Evolutionary conservation across 1,284 basidiomycete species (phyloP), one percentile per base, ranked within the genome.

Genomic region (Grifola frondosa): DNA sequence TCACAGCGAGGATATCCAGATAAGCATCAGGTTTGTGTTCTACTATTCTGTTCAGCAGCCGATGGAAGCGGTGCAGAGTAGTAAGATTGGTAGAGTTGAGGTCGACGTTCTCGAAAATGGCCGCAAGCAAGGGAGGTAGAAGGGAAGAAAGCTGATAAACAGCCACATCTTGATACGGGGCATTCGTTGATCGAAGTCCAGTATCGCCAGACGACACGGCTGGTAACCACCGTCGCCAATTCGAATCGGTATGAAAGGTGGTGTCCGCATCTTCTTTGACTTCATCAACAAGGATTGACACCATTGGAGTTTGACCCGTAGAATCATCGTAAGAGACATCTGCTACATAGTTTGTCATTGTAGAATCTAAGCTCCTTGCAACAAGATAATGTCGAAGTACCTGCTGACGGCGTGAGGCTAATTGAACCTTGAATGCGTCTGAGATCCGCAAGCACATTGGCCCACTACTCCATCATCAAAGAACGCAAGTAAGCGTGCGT

Each of bases 1-100:
- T 67, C 25, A 89, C 73, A 49, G 85, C 78, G 6, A 92, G 70
- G 0, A 88, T 48, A 60, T 91, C 87, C 20, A 80, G 67, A 51
- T 84, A 81, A 1, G 77, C 69, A 57, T 91, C 88, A 0, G 77
- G 70, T 58, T 90, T 91, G 25, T 70, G 65, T 11, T 67, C 66
- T 12, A 80, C 62, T n/a, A 90, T 72, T 16, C 77, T 63, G n/a
- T 69, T 63, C 16, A 91, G 58, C 9, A 91, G 62, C 10, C 72
- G 71, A 50, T 77, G 73, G 31, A 88, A 70, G 8, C 75, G 73
- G 50, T 81, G 67, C n/a, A 75, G 59, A 3, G 74, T 59, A 38
- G 65, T 42, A 19, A 67, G 56, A 13, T 60, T 54, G 11, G 57
- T 54, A 3, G 65, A 54, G 22, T 57, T 45, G 25, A 76, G 49